Evolutionary conservation across 1,284 basidiomycete species (phyloP), one percentile per base, ranked within the genome.

Genomic region (Neolentinus lepideus): DNA sequence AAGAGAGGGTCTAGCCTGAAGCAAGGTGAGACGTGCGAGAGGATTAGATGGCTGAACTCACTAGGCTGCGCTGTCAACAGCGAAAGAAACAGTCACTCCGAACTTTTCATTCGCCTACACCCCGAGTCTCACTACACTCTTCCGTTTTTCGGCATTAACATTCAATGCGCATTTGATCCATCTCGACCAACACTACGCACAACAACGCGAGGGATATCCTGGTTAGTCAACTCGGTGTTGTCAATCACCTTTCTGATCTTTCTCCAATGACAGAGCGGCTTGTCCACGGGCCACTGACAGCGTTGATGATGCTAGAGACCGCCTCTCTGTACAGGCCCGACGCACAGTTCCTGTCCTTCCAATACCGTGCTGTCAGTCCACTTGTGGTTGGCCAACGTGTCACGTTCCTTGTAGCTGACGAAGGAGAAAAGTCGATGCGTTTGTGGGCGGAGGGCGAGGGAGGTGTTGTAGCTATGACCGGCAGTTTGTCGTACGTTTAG

Each of bases 121-220:
- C 9, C 90, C 90, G 10, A 83, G 79, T 21, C 68, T 82, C 33
- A 83, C 84, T 3, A 90, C 86, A 1, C 74, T 93, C 22, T 93
- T 93, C 74, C 83, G 90, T 10, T 94, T 88, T 71, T 92, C 89
- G 10, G 89, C 91, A 14, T 73, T 93, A 35, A 93, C 85, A 57
- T 92, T 89, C 71, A 89, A 90, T 60, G 83, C 80, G 9, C 87
- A 90, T 62, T 75, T 81, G 57, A 87, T 90, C 59, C 88, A 90
- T 66, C 74, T 89, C 11, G 85, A 90, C 70, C 81, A 80, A 59
- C 80, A 84, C 25, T 91, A 85, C 64, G 80, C 88, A 12, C 79
- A 77, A 51, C 67, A 72, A 22, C 75, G 73, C n/a, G 88, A 93
- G 69, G 87, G 88, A 10, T 89, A 91, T 62, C 78, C 82, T 61